Evolutionary conservation across 495 filamentous ascomycete species (phyloP).

Genomic region (Penicillium coffeae): DNA sequence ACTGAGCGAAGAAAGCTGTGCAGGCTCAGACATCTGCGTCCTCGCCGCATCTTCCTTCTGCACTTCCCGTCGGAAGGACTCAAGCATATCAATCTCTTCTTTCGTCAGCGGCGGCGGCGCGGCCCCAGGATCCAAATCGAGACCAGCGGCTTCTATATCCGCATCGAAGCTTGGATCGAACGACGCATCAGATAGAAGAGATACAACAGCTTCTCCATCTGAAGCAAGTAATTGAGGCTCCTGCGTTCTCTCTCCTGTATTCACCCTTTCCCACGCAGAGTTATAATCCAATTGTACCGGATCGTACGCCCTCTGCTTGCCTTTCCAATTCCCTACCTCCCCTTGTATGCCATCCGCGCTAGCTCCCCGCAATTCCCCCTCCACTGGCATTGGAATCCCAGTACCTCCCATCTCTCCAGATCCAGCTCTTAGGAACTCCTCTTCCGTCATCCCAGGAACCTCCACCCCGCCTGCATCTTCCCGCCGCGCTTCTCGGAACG

Average conservation of each 20-base stretch:
- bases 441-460: slow-evolving; percentile 23
- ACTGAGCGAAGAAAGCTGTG: slow-evolving; percentile 24
- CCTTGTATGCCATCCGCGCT: not conserved
- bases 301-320: slow-evolving; percentile 18
- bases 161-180: slow-evolving; percentile 47
- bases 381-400: not conserved
- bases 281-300: slow-evolving; percentile 15
- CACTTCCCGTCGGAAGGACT: slow-evolving; percentile 31
- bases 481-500: not conserved
- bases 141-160: slow-evolving; percentile 24
- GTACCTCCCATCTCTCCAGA: not conserved
- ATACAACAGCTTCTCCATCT: slow-evolving; percentile 44
- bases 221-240: not conserved
- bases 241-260: not conserved
- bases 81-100: slow-evolving; percentile 30
- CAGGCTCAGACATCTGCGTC: not conserved
- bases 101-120: slow-evolving; percentile 21
- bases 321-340: slow-evolving; percentile 26
- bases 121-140: slow-evolving; percentile 25
- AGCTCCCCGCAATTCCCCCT: not conserved
- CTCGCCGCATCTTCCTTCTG: not conserved
- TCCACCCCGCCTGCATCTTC: slow-evolving; percentile 16
- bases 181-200: slow-evolving; percentile 49
- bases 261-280: slow-evolving; percentile 17
- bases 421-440: slow-evolving; percentile 28